These are phyloP conservation scores for Tricholoma matsutake DNA, from an alignment of 768 basidiomycete species.

Conservation along the genomic window DNA sequence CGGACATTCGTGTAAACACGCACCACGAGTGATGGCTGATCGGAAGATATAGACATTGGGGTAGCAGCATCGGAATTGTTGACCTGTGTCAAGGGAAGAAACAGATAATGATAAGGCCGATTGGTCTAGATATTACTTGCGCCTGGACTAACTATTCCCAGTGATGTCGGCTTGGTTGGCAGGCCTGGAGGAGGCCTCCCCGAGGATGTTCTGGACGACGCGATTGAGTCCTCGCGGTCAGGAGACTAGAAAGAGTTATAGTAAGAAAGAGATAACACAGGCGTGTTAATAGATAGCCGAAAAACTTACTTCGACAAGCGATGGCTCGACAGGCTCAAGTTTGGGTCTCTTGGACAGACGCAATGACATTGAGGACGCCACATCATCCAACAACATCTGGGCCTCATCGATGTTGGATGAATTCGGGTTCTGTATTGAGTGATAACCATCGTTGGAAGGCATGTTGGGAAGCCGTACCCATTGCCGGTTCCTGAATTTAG, in stretches of 20 bases:
- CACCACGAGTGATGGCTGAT: slow-evolving; percentile 5
- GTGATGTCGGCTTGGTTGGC: not conserved
- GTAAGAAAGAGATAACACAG: not conserved
- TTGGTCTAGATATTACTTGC: not conserved
- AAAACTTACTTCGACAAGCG: slow-evolving; percentile 15
- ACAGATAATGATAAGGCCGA: not conserved
- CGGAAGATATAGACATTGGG: slow-evolving; percentile 12
- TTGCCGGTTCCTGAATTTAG: not conserved
- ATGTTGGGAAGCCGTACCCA: not conserved
- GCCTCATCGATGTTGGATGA: slow-evolving; percentile 7
- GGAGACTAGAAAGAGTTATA: not conserved
- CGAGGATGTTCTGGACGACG: slow-evolving; percentile 1
- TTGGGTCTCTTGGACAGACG: slow-evolving; percentile 9
- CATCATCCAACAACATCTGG: slow-evolving; percentile 12
- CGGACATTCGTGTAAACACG: not conserved
- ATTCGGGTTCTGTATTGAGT: not conserved
- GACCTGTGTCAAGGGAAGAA: not conserved
- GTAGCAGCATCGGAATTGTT: not conserved
- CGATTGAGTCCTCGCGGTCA: not conserved
- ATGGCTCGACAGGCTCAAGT: slow-evolving; percentile 13
- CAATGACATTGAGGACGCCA: slow-evolving; percentile 5
- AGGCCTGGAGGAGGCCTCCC: not conserved
- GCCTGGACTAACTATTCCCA: not conserved
- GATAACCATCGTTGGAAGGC: not conserved
- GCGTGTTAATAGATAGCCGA: not conserved